Base-by-base conservation (phyloP, 495 filamentous ascomycete species). In the Saxispiralis lemnorum region DNA sequence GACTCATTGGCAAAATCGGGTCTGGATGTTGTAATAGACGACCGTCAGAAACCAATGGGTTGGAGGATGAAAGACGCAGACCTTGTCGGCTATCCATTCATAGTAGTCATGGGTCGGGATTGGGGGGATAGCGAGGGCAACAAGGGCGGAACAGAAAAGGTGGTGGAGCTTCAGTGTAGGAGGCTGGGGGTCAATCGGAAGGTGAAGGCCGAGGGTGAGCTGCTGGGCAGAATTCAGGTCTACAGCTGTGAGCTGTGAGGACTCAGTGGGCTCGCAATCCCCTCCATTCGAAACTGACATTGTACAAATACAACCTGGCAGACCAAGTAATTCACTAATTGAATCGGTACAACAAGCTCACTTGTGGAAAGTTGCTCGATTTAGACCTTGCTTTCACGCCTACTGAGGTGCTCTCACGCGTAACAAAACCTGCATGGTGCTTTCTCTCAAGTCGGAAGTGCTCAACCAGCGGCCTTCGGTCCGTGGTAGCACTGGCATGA, bases 51-150 rank as follows among this genome's bases (percentile, higher is more conserved):
- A 51, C 61, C 70, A 6, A 60, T 88, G 37, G 73, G 75, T 13
- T 94, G 82, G 83, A 93, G 88, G 56, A 62, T 96, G 43, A 73
- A 68, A 2, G 88, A 96, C 61, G 88, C 88, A 2, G 86, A 94
- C 56, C 52, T 89, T 40, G 72, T 93, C 46, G 88, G 88, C 11
- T 93, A 86, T 58, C 88, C 88, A 0, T 61, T 96, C 12, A 69
- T 92, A 17, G 62, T 92, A 1, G 64, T 92, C 13, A 63, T 93
- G 31, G 88, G 88, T 2, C 78, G 72, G 47, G 66, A 63, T 14
- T 94, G 87, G 86, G 69, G 59, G 50, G 65, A 69, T 16, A 65
- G 72, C 6, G 64, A 65, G 24, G 9, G 5, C 24, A 28, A 28
- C 24, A 28, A 28, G 24, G 4, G 5, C 5, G 24, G 4, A 9